Evolutionary conservation across 208 protist species (phyloP).

Genomic region (Trypanosoma conorhini): DNA sequence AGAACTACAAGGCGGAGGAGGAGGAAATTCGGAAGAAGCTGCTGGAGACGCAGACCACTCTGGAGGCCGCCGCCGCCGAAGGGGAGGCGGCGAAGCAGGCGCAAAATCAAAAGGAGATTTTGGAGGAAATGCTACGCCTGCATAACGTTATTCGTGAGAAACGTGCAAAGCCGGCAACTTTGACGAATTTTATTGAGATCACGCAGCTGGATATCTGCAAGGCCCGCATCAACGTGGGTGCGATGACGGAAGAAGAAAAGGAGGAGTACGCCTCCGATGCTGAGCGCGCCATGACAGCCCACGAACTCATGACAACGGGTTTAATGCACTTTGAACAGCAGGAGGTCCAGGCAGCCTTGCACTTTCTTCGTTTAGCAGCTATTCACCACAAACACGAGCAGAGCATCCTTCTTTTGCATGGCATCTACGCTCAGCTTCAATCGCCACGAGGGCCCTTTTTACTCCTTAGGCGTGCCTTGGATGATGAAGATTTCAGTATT

Average conservation of each 20-base stretch:
- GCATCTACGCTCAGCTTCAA: slow-evolving; percentile 77
- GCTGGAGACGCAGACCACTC: slow-evolving; percentile 38
- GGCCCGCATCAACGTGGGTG: slow-evolving; percentile 77
- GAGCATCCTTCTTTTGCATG: slow-evolving; percentile 76
- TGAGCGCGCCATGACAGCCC: slow-evolving; percentile 63
- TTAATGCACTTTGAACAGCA: slow-evolving; percentile 65
- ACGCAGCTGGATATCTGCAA: slow-evolving; percentile 77
- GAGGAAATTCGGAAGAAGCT: slow-evolving; percentile 73
- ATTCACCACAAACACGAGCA: slow-evolving; percentile 88
- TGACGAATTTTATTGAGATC: slow-evolving; percentile 69
- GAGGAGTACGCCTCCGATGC: slow-evolving; percentile 75
- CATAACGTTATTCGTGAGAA: slow-evolving; percentile 72
- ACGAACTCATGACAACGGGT: slow-evolving; percentile 73
- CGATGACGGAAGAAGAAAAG: slow-evolving; percentile 53
- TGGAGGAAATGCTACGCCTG: slow-evolving; percentile 74
- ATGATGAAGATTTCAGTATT: slow-evolving; percentile 64
- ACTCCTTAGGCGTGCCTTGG: slow-evolving; percentile 73
- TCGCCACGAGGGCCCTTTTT: slow-evolving; percentile 71
- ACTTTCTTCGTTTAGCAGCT: slow-evolving; percentile 87
- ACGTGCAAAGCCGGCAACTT: slow-evolving; percentile 52
- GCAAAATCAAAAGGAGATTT: slow-evolving; percentile 48
- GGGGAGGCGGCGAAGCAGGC: slow-evolving; percentile 35
- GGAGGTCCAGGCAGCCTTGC: slow-evolving; percentile 64
- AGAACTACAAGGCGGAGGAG: slow-evolving; percentile 72
- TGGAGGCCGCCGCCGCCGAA: slow-evolving; percentile 32